Base-by-base conservation (phyloP, 1,284 basidiomycete species). In the Heimioporus retisporus region DNA sequence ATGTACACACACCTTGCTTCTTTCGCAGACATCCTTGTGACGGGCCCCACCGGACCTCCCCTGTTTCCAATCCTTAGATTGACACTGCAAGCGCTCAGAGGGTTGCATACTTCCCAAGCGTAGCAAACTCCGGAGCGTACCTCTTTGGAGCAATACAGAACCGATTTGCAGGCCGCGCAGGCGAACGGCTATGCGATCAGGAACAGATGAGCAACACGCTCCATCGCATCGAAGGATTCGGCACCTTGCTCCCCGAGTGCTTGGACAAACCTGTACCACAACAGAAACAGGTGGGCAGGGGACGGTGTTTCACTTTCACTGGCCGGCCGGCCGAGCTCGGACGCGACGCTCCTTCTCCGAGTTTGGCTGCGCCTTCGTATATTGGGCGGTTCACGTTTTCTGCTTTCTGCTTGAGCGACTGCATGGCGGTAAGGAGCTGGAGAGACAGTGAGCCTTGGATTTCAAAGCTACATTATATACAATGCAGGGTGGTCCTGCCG, bases 1-100 rank as follows among this genome's bases (percentile, higher is more conserved):
- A 65, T 35, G 35, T 40, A 54, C 60, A 63, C 74, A 19, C 56
- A 80, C 81, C 73, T 81, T 81, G 62, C 83, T 35, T 35, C 35
- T 75, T 53, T 75, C 65, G 61, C 81, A 82, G 42, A 82, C 74
- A 42, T 65, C 25, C 57, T 79, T 81, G 56, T 82, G 82, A 11
- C 77, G 77, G 23, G 74, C 72, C 4, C 73, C 61, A 21, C 78
- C 79, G 31, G 73, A 60, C 53, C 66, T 70, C 35, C 76, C 79
- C 18, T 13, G 28, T 67, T 79, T 78, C 76, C 79, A 78, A 59
- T 80, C 60, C 42, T 68, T 65, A 19, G 77, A 61, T 68, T 80
- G 76, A 64, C 76, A 80, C 76, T 78, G 35, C 35, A 35, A 10
- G 35, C 6, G 10, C 6, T 35, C 35, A 35, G 35, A 6, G 35